Evolutionary conservation across 768 basidiomycete species (phyloP).

Genomic region (Termitomyces bulborhizus): DNA sequence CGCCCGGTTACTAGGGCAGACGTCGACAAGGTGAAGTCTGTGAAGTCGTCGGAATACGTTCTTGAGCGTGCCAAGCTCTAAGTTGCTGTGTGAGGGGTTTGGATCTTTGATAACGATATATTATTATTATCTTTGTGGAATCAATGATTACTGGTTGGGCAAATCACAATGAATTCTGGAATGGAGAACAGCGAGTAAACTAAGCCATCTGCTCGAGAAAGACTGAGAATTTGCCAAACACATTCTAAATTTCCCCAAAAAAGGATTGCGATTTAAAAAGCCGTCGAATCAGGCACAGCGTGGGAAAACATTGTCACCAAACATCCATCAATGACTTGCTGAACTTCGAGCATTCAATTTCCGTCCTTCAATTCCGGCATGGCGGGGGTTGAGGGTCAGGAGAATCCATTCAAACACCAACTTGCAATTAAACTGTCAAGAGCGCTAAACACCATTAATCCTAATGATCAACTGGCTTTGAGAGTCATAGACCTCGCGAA

Average conservation of each 20-base stretch:
- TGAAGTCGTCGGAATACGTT: conserved; percentile 46
- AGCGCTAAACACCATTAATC: conserved; percentile 72
- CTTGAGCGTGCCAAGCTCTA: conserved; percentile 42
- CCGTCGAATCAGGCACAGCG: background rate
- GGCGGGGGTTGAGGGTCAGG: background rate
- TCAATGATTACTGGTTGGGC: background rate
- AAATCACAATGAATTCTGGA: background rate
- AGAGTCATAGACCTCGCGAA: conserved; percentile 78
- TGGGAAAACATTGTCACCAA: background rate
- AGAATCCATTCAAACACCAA: conserved; percentile 54
- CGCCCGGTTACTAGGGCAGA: conserved; percentile 56
- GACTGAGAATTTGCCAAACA: no score
- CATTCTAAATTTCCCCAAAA: no score
- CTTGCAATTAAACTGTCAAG: conserved; percentile 77
- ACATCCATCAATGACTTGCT: background rate
- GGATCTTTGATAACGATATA: background rate
- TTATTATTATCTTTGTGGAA: background rate
- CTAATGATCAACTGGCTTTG: conserved; percentile 77
- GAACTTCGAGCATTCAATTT: background rate
- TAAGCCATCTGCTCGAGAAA: no score
- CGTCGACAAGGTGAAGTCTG: conserved; percentile 73
- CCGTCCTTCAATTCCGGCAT: background rate
- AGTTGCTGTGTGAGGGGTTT: background rate
- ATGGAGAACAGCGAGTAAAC: background rate
- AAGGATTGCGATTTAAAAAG: no score